Base-by-base conservation (phyloP, 2,329 filamentous ascomycete species). In the Lecanicillium sp. region DNA sequence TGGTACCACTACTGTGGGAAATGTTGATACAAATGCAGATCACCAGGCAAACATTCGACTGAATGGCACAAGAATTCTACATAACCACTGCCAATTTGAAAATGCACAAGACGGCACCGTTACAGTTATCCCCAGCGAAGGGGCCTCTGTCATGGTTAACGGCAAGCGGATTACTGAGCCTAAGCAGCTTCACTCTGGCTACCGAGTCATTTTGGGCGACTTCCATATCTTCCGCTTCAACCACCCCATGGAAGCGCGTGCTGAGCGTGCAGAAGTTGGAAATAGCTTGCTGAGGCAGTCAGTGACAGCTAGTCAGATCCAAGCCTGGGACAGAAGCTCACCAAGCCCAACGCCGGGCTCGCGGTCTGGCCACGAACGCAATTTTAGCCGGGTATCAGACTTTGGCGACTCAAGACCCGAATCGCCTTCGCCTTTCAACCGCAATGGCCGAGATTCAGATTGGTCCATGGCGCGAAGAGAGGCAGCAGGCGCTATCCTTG, bases 201-300 rank as follows among this genome's bases (percentile, higher is more conserved):
- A 89, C 58, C 84, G 92, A 45, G 85, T 98, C 39, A 98, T 98
- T 46, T 71, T 98, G 9, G 92, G 92, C 29, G 92, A 98, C 60
- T 98, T 98, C 52, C 92, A 98, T 59, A 98, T 98, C 44, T 97
- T 98, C 65, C 76, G 92, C 41, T 98, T 98, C 69, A 98, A 97
- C 53, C 89, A 98, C 56, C 92, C 92, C 1, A 84, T 95, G 70
- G 92, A 98, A 64, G 92, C 92, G 20, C 81, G 87, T 42, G 90
- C 89, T 3, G 92, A 98, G 63, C 72, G 92, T 39, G 89, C 87
- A 11, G 87, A 95, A 54, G 86, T 58, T 9, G 56, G 85, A 46
- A 79, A 87, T 55, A 95, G 87, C 54, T 68, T 94, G 15, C 69
- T 98, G 41, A 82, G 90, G 33, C 90, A 97, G 55, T 94, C 89